A percentile compares a stretch with the other conserved stretches of the same genome.
These are phyloP conservation scores for Penicillium alfredii DNA, from an alignment of 495 filamentous ascomycete species.

Conservation along the genomic window DNA sequence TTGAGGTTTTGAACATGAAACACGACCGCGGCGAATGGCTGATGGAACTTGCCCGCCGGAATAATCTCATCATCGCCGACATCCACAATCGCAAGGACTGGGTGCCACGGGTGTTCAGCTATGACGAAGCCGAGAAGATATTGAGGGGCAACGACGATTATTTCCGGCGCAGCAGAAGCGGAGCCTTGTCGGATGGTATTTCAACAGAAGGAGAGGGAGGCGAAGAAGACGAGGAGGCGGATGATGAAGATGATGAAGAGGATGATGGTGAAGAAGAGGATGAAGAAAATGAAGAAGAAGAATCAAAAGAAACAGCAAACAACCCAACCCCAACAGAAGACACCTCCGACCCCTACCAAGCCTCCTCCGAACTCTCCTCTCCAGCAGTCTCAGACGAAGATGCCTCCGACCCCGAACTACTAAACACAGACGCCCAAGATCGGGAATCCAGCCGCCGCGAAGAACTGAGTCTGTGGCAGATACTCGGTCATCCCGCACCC, in stretches of 20 bases:
- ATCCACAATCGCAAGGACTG: conserved; percentile 25
- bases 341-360: conserved; percentile 1
- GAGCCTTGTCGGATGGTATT: neutral
- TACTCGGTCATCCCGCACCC: conserved; percentile 37
- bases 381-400: conserved; percentile 9
- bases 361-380: conserved; percentile 4
- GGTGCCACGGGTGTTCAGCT: conserved; percentile 20
- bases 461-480: conserved; percentile 50
- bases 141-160: conserved; percentile 26
- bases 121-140: conserved; percentile 51
- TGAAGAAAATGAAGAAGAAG: neutral
- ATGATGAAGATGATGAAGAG: conserved; percentile 10
- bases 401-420: conserved; percentile 35
- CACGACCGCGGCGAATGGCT: conserved; percentile 46
- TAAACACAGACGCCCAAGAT: conserved; percentile 52
- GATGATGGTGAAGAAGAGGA: conserved; percentile 6
- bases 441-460: conserved; percentile 42
- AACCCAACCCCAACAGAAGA: no score
- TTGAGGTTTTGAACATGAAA: conserved; percentile 44
- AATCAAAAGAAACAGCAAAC: no score
- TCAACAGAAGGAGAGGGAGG: conserved; percentile 1
- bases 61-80: conserved; percentile 52
- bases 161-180: conserved; percentile 13
- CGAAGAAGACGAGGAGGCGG: conserved; percentile 16
- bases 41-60: conserved; percentile 52